Percentiles rank a stretch among this genome's conserved stretches.
Conservation (phyloP, 2,329 filamentous ascomycete genomes). For the Penicillium sp. region DNA sequence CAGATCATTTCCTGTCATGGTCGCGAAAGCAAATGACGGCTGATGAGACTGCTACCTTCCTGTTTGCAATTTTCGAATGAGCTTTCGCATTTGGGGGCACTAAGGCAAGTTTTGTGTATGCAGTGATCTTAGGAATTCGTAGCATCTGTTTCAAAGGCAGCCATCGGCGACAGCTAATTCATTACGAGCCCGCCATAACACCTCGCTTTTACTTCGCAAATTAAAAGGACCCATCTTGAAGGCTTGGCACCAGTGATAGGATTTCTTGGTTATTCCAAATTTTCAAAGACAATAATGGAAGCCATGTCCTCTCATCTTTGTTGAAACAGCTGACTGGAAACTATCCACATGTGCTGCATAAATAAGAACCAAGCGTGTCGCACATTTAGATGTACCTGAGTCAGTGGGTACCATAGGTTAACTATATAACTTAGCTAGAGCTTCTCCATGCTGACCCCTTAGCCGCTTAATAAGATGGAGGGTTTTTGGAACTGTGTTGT, state of each 20-base stretch:
- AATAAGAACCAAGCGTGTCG: not conserved
- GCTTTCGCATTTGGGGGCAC: too few species aligned
- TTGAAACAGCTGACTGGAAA: not conserved
- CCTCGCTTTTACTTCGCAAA: not conserved
- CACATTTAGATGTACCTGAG: not conserved
- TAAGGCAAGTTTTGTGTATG: not conserved
- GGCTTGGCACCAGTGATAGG: not conserved
- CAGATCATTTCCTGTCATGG: not conserved
- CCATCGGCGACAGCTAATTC: not conserved
- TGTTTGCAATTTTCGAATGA: not conserved
- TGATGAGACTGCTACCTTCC: not conserved
- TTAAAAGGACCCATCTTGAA: not conserved
- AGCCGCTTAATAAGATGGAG: too few species aligned
- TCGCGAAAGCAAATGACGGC: not conserved
- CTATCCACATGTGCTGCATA: not conserved
- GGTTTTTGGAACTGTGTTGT: too few species aligned
- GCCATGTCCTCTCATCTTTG: not conserved
- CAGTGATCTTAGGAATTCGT: not conserved
- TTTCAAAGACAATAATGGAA: not conserved
- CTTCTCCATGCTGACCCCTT: not conserved
- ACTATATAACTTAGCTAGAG: not conserved
- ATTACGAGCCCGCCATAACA: not conserved
- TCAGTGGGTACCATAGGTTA: not conserved
- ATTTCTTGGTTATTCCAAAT: not conserved
- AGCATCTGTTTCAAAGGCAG: not conserved